Evolutionary conservation across 139 green algal genomes (phyloP), one percentile per base, ranked within the genome.

Genomic region (Chlorella sp.): DNA sequence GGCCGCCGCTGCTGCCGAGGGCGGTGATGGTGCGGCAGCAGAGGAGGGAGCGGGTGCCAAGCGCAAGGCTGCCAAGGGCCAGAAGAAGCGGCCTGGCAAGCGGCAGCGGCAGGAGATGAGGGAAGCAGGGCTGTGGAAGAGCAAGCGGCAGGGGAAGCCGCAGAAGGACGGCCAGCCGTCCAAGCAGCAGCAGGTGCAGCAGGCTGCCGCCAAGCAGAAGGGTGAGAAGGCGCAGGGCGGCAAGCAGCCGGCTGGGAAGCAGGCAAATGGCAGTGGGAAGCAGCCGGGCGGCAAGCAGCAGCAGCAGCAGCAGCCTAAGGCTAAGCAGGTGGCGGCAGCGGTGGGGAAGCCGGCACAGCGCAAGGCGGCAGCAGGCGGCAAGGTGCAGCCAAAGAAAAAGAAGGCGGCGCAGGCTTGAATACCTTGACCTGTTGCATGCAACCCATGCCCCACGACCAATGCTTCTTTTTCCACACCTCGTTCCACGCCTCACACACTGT

Each of bases 51-150:
- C n/a, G 3, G 62, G 60, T 26, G 38, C 54, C 38, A 74, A 44
- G 54, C 46, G 54, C 40, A 73, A 73, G 73, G 60, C 48, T 28
- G 60, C 24, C 1, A 76, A 77, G 51, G 58, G 36, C 13, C 28
- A 38, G 11, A 70, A 79, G 36, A 82, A 86, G 46, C 73, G 77
- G 72, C 87, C 83, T 34, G 87, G 87, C 77, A 90, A 90, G 78
- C 77, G 87, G 44, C 87, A 90, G 76, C 86, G 86, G 20, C 67
- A 72, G 65, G 67, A 84, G 68, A 41, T 88, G 43, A 88, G 83
- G 46, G 70, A 81, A 9, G 14, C 72, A 7, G 72, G 83, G 19
- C 70, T 87, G 30, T 65, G 60, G 60, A 72, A 75, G n/a, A 68
- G 14, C 68, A 76, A 76, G 79, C 38, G 46, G 44, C 80, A 54